Percentiles rank a stretch among this genome's conserved stretches.
Conservation (phyloP, 2,329 filamentous ascomycete species). For the Venturia nashicola region DNA sequence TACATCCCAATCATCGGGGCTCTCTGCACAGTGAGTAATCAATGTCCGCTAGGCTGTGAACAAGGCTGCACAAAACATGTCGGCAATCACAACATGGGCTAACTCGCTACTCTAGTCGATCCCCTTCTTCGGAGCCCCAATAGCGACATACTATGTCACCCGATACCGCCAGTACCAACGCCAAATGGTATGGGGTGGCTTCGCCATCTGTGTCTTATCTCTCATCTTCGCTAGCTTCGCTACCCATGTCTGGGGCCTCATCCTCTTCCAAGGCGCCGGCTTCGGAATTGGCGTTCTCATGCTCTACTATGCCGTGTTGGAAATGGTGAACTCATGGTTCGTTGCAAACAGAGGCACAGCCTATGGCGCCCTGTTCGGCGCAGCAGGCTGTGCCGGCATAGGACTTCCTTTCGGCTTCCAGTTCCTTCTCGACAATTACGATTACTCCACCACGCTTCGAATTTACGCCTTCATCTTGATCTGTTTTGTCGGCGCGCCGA, state of each 20-base stretch:
- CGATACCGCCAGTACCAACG: conserved; percentile 5
- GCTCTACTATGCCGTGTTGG: conserved; percentile 25
- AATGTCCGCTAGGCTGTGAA: not conserved
- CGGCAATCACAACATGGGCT: not conserved
- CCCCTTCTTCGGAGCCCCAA: conserved; percentile 6
- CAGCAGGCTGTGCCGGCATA: conserved; percentile 19
- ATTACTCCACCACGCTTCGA: conserved; percentile 7
- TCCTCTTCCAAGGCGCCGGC: conserved; percentile 28
- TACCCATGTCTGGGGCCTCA: conserved; percentile 20
- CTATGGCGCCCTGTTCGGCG: conserved; percentile 22
- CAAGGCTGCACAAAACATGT: not conserved
- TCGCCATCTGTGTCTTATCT: conserved; percentile 14
- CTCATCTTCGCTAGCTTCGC: conserved; percentile 25
- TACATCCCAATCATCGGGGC: conserved; percentile 7
- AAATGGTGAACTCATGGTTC: conserved; percentile 30
- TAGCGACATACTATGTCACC: not conserved
- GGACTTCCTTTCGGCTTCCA: conserved; percentile 7
- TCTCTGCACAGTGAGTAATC: conserved; percentile 6
- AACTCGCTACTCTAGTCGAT: not conserved
- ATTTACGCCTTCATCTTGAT: conserved; percentile 1
- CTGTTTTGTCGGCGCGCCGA: not conserved
- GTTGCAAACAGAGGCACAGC: conserved; percentile 26
- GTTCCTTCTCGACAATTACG: conserved; percentile 1
- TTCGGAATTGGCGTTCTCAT: conserved; percentile 29
- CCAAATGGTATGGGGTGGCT: conserved; percentile 9